A percentile compares a stretch with the other conserved stretches of the same genome.
Conservation (phyloP, 805 yeast species). For the Myxozyma sirexii region DNA sequence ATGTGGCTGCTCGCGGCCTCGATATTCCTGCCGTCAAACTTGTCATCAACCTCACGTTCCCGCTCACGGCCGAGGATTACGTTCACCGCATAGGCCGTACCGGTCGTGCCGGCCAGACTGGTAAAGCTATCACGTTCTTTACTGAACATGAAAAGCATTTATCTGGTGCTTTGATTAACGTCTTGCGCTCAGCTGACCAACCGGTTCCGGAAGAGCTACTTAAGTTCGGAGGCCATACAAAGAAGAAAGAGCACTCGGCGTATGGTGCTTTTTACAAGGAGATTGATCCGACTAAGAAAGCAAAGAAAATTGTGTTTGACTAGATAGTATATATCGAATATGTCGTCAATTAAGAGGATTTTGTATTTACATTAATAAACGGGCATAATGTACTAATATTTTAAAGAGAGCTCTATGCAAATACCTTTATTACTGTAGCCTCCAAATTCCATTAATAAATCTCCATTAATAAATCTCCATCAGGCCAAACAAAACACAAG, state of each 20-base stretch:
- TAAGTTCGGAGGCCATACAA: slow-evolving; percentile 96
- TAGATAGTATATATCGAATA: too few species aligned
- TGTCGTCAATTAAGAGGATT: background rate
- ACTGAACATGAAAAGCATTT: slow-evolving; percentile 96
- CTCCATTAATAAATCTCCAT: too few species aligned
- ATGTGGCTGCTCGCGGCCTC: slow-evolving; percentile 93
- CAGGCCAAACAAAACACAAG: too few species aligned
- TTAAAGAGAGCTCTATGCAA: too few species aligned
- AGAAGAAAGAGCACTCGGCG: slow-evolving; percentile 96
- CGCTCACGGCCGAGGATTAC: slow-evolving; percentile 93
- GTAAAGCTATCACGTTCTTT: slow-evolving; percentile 92
- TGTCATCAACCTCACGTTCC: slow-evolving; percentile 93
- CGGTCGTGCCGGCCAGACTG: slow-evolving; percentile 95
- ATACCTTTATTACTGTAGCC: too few species aligned
- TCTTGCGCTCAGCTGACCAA: slow-evolving; percentile 90
- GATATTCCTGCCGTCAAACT: slow-evolving; percentile 97
- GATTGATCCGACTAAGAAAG: slow-evolving; percentile 80
- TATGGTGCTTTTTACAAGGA: slow-evolving; percentile 97
- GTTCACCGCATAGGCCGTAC: slow-evolving; percentile 98
- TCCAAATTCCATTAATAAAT: too few species aligned
- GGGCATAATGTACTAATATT: too few species aligned
- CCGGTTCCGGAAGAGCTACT: slow-evolving; percentile 92
- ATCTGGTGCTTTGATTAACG: slow-evolving; percentile 91
- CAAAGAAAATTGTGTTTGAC: slow-evolving; percentile 87
- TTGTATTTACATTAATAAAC: too few species aligned